Evolutionary conservation across 2,329 filamentous ascomycete genomes (phyloP).

Genomic region (Trichoderma asperellum): DNA sequence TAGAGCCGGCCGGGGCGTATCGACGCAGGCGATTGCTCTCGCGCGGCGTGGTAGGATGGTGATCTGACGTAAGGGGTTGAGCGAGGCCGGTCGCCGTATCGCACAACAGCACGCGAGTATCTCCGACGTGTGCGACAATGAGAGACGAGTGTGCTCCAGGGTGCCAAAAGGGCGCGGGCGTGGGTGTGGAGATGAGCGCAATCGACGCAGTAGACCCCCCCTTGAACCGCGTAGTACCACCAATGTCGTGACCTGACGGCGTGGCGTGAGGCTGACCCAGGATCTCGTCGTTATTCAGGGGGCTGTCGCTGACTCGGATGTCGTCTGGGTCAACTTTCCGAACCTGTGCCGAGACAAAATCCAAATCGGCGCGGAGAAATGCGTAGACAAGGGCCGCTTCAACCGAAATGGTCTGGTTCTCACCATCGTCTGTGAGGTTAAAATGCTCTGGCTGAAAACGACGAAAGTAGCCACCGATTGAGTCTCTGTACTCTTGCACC

Average conservation of each 20-base stretch:
- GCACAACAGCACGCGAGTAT: constrained; percentile 89
- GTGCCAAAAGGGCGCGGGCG: constrained; percentile 92
- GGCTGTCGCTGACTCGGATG: constrained; percentile 69
- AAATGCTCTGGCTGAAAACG: constrained; percentile 87
- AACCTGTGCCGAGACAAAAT: constrained; percentile 90
- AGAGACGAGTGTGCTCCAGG: constrained; percentile 82
- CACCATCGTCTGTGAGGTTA: constrained; percentile 43
- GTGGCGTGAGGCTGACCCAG: constrained; percentile 64
- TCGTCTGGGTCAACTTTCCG: constrained; percentile 77
- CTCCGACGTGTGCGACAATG: constrained; percentile 87
- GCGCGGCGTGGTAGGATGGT: constrained; percentile 85
- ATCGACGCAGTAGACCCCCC: constrained; percentile 92
- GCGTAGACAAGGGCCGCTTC: constrained; percentile 86
- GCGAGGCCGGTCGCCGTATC: constrained; percentile 81
- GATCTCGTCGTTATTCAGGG: constrained; percentile 83
- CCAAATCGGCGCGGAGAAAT: constrained; percentile 90
- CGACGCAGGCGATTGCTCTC: constrained; percentile 83
- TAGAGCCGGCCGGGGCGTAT: constrained; percentile 74
- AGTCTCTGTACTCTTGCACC: constrained; percentile 76
- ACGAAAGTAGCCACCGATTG: constrained; percentile 92
- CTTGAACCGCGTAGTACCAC: constrained; percentile 78
- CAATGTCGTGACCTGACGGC: constrained; percentile 66
- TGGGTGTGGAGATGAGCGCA: constrained; percentile 88
- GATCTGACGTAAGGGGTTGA: constrained; percentile 82
- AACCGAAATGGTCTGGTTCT: constrained; percentile 55